A percentile compares a stretch with the other conserved stretches of the same genome.
Evolutionary conservation across 2,329 filamentous ascomycete species (phyloP).

Genomic region (Ceratocystis cubensis): DNA sequence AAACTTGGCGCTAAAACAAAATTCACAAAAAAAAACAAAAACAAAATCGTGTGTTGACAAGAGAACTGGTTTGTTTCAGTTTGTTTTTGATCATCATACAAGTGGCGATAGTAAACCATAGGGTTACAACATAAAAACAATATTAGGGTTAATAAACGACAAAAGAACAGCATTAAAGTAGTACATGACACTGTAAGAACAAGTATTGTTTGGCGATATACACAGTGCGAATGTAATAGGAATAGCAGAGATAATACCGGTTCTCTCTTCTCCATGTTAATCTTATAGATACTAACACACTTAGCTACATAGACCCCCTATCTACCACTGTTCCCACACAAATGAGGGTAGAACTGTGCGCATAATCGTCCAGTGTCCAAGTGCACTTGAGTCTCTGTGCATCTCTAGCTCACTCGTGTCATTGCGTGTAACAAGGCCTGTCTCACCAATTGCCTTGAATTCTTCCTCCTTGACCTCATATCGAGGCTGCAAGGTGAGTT

Average conservation of each 20-base stretch:
- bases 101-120: not conserved
- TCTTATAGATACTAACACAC: not conserved
- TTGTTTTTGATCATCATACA: not conserved
- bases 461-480: slow-evolving; percentile 51
- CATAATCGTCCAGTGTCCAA: slow-evolving; percentile 89
- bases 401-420: slow-evolving; percentile 54
- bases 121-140: not conserved
- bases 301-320: not conserved
- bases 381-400: slow-evolving; percentile 63
- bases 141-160: accelerated
- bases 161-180: no score
- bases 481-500: slow-evolving; percentile 57
- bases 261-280: not conserved
- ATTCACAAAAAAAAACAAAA: no score
- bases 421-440: slow-evolving; percentile 46
- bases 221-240: no score
- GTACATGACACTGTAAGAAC: no score
- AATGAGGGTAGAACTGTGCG: slow-evolving; percentile 60
- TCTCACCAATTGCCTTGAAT: slow-evolving; percentile 35
- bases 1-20: slow-evolving; percentile 5
- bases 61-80: not conserved
- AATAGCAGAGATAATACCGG: no score
- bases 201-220: not conserved
- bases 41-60: no score
- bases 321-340: slow-evolving; percentile 82